A percentile compares a stretch with the other conserved stretches of the same genome.
Evolutionary conservation across 169 alveolate genomes (phyloP).

Genomic region (Toxoplasma gondii): DNA sequence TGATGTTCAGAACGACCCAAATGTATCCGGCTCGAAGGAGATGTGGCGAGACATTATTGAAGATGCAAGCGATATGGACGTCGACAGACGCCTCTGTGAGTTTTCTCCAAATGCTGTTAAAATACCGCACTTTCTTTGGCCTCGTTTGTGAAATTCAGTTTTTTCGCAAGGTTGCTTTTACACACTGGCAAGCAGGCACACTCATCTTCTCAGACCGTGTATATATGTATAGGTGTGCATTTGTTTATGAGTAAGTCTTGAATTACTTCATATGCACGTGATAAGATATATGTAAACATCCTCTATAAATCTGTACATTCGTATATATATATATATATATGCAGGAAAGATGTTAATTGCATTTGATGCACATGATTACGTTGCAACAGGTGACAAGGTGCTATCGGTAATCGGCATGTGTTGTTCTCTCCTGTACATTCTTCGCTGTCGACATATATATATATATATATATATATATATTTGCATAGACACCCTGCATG

Average conservation of each 20-base stretch:
- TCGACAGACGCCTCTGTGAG: background rate
- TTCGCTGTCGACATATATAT: background rate
- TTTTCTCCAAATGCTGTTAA: background rate
- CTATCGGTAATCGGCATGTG: too few relatives aligned
- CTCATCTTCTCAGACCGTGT: too few relatives aligned
- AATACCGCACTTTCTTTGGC: background rate
- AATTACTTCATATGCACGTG: too few relatives aligned
- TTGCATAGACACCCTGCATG: background rate
- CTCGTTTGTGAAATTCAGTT: too few relatives aligned
- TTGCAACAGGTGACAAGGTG: too few relatives aligned
- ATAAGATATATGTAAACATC: too few relatives aligned
- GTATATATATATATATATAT: background rate
- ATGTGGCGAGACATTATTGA: conserved; percentile 13
- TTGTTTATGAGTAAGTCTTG: background rate
- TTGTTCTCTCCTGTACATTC: background rate
- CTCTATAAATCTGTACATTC: too few relatives aligned
- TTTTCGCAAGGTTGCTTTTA: too few relatives aligned
- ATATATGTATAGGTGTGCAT: background rate
- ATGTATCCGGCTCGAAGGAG: background rate
- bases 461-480: background rate
- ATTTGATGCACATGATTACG: too few relatives aligned
- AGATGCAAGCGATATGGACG: background rate
- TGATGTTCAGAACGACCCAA: background rate
- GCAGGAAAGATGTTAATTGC: background rate
- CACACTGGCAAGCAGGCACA: too few relatives aligned